Conservation (phyloP, 495 filamentous ascomycete genomes). For the Tuber umbilicatum region DNA sequence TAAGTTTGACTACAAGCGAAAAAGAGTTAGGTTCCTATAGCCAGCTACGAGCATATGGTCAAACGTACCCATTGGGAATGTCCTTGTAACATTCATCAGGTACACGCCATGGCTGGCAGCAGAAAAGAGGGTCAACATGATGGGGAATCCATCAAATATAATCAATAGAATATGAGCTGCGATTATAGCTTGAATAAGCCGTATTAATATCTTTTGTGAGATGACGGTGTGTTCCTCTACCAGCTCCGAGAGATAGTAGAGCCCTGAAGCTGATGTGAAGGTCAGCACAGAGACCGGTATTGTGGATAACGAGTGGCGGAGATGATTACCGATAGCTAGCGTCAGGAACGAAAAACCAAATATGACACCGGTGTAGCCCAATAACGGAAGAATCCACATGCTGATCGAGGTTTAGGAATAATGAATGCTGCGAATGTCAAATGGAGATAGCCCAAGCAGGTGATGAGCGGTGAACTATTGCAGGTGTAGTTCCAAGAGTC, state of each 20-base stretch:
- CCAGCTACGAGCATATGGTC: background rate
- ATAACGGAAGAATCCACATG: slow-evolving; percentile 87
- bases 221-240: slow-evolving; percentile 96
- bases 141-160: slow-evolving; percentile 77
- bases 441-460: background rate
- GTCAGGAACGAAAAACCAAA: slow-evolving; percentile 91
- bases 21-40: slow-evolving; percentile 47
- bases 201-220: slow-evolving; percentile 73
- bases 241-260: slow-evolving; percentile 96
- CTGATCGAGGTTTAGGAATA: background rate
- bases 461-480: background rate
- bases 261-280: slow-evolving; percentile 66
- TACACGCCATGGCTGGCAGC: slow-evolving; percentile 81
- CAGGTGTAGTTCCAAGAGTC: background rate
- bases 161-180: slow-evolving; percentile 65
- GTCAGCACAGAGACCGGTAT: slow-evolving; percentile 7
- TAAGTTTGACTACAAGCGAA: slow-evolving; percentile 82
- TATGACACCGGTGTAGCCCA: slow-evolving; percentile 81
- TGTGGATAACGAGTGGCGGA: background rate
- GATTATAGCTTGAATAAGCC: slow-evolving; percentile 80
- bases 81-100: slow-evolving; percentile 58
- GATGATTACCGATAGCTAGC: slow-evolving; percentile 71
- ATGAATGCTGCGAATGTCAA: slow-evolving; percentile 22
- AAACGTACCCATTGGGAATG: slow-evolving; percentile 32
- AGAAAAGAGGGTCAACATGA: slow-evolving; percentile 63